Percentiles rank a stretch among this genome's conserved stretches.
phyloP scores from a whole-genome alignment of 2,329 filamentous ascomycete species.

The Tolypocladium nubicola region DNA sequence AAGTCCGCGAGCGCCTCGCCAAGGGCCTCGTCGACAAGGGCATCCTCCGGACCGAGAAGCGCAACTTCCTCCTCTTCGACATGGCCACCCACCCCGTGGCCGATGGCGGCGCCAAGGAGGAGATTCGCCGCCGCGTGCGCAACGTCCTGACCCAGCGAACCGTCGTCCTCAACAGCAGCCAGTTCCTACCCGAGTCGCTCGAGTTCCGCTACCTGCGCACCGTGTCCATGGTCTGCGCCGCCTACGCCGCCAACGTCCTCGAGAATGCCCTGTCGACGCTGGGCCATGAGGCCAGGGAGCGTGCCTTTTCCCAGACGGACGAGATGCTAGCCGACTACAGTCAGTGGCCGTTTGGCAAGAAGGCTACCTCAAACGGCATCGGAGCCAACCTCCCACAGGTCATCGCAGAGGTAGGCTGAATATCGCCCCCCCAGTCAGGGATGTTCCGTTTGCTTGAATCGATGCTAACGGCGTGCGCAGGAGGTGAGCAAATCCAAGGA shows the following conservation, averaged over 20 bases:
- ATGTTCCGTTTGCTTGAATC: background rate
- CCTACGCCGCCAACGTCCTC: slow-evolving; percentile 94
- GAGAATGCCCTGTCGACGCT: slow-evolving; percentile 95
- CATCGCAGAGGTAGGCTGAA: slow-evolving; percentile 54
- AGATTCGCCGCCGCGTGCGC: slow-evolving; percentile 85
- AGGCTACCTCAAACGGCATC: slow-evolving; percentile 69
- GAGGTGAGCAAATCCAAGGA: slow-evolving; percentile 82
- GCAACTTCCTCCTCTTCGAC: slow-evolving; percentile 98
- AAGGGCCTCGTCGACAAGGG: slow-evolving; percentile 98
- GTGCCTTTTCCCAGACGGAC: slow-evolving; percentile 94
- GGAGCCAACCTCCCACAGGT: slow-evolving; percentile 86
- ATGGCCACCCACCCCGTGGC: slow-evolving; percentile 98
- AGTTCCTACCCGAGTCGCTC: slow-evolving; percentile 87
- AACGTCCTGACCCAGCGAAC: slow-evolving; percentile 90
- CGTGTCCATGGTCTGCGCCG: slow-evolving; percentile 92
- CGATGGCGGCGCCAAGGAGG: slow-evolving; percentile 93
- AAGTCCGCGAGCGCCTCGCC: slow-evolving; percentile 92
- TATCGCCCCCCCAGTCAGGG: background rate
- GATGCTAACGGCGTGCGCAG: slow-evolving; percentile 17
- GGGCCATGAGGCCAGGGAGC: slow-evolving; percentile 85
- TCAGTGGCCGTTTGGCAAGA: slow-evolving; percentile 90
- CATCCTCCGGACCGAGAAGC: slow-evolving; percentile 95
- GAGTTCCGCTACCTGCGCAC: slow-evolving; percentile 91
- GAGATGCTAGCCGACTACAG: slow-evolving; percentile 93
- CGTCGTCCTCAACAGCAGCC: slow-evolving; percentile 74